Evolutionary conservation across 805 yeast genomes (phyloP).

Genomic region (Schwanniomyces sp.): DNA sequence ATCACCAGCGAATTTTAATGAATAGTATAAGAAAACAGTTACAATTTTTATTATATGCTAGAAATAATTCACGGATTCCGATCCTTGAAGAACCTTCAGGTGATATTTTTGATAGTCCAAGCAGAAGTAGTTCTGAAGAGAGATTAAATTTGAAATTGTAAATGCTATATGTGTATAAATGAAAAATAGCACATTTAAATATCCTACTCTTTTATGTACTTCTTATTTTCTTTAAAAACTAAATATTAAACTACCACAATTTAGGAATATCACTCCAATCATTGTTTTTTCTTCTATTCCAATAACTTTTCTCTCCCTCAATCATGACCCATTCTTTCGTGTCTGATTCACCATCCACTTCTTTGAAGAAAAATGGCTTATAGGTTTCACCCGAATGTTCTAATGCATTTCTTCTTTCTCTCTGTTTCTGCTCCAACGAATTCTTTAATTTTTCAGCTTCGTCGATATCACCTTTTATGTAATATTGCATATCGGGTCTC

Average conservation of each 20-base stretch:
- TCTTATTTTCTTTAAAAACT: neutral
- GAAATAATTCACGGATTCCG: slow-evolving; percentile 24
- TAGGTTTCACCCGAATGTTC: slow-evolving; percentile 47
- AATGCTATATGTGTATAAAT: neutral
- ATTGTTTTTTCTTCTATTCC: slow-evolving; percentile 69
- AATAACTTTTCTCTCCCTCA: slow-evolving; percentile 64
- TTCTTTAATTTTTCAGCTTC: slow-evolving; percentile 72
- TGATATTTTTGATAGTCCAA: slow-evolving; percentile 25
- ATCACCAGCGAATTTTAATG: slow-evolving; percentile 42
- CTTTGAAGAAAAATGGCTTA: slow-evolving; percentile 64
- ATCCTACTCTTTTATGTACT: neutral
- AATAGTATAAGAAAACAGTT: slow-evolving; percentile 51
- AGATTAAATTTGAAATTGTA: slow-evolving; percentile 31
- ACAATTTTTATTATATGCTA: slow-evolving; percentile 46
- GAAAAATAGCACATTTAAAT: neutral
- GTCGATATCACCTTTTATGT: slow-evolving; percentile 68
- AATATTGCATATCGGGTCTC: slow-evolving; percentile 79
- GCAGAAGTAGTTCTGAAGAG: slow-evolving; percentile 34
- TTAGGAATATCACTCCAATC: slow-evolving; percentile 60
- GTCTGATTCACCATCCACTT: slow-evolving; percentile 38
- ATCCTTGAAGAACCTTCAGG: neutral
- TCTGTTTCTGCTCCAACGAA: slow-evolving; percentile 74
- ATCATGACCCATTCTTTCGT: slow-evolving; percentile 54
- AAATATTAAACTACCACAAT: slow-evolving; percentile 48
- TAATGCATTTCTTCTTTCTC: slow-evolving; percentile 65